Base-by-base conservation (phyloP, 2,329 filamentous ascomycete genomes). In the Hymenoscyphus repandus region DNA sequence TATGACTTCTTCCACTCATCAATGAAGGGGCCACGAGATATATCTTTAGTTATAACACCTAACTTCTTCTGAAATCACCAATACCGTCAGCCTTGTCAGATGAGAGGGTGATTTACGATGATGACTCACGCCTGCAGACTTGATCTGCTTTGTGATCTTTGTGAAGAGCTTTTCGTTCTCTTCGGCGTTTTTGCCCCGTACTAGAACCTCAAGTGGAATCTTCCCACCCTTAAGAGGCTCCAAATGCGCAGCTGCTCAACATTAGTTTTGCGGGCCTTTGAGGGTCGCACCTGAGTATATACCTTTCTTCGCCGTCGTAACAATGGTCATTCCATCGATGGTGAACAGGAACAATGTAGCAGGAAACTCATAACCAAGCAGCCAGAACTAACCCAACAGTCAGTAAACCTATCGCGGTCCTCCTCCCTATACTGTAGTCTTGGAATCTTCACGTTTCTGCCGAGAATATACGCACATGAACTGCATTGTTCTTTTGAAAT, bases 251-350 rank as follows among this genome's bases (percentile, higher is more conserved):
- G 93, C 91, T 96, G 62, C 36, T 59, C 34, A 34, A 47, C 46
- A 61, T 74, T 50, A 76, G 69, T 41, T 49, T 54, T 41, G 20
- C 15, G n/a, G 5, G n/a, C 3, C 33, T 30, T 13, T n/a, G 6
- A 6, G 13, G 4, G 6, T 37, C 44, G 33, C 34, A 17, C 18
- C n/a, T 13, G 42, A 36, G 37, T 18, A 63, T 58, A 12, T 68
- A 95, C 90, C 92, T 82, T 99, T 99, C 74, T 99, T 99, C 52
- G 89, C 86, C 5, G 93, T 99, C 6, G 93, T 99, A 58, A 99
- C 83, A 53, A 97, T 86, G 72, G 93, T 95, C 62, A 97, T 77
- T 42, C 83, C 83, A 55, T 97, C 93, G 54, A 85, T 74, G 1
- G 92, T 97, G 68, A 99, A 84, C 47, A 99, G 79, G 76, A 99